Evolutionary conservation across 139 green algal species (phyloP).

Genomic region (Chlamydomonas sp.): DNA sequence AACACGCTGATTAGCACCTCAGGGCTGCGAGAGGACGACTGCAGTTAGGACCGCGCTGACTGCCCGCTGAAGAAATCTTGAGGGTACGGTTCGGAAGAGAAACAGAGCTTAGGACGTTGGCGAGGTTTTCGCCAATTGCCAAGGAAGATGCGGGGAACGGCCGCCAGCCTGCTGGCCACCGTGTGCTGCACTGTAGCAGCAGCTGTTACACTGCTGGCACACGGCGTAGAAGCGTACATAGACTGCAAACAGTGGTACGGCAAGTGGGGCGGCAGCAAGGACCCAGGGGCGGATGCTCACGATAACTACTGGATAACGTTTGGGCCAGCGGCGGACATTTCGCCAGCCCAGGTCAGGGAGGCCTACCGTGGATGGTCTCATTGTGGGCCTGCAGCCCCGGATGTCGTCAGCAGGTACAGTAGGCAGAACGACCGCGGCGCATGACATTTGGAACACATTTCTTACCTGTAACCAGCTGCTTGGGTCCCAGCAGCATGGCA

Average conservation of each 20-base stretch:
- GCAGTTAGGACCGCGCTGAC: too few relatives aligned
- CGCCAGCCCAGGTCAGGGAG: background rate
- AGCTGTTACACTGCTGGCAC: too few relatives aligned
- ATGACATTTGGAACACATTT: background rate
- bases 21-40: too few relatives aligned
- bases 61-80: too few relatives aligned
- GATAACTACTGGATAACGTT: background rate
- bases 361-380: background rate
- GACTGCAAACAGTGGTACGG: background rate
- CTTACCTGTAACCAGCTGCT: background rate
- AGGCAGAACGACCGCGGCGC: background rate
- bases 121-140: too few relatives aligned
- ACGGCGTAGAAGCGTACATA: too few relatives aligned
- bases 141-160: too few relatives aligned
- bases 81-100: too few relatives aligned
- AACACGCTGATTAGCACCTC: too few relatives aligned
- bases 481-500: background rate
- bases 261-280: background rate
- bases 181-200: too few relatives aligned
- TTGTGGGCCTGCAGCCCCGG: background rate
- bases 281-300: background rate
- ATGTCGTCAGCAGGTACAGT: background rate
- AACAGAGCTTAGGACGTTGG: too few relatives aligned
- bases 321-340: background rate
- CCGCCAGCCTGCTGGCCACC: too few relatives aligned